Evolutionary conservation across 179 eudicot species (phyloP).

Genomic region (Heliamphora pulchella): DNA sequence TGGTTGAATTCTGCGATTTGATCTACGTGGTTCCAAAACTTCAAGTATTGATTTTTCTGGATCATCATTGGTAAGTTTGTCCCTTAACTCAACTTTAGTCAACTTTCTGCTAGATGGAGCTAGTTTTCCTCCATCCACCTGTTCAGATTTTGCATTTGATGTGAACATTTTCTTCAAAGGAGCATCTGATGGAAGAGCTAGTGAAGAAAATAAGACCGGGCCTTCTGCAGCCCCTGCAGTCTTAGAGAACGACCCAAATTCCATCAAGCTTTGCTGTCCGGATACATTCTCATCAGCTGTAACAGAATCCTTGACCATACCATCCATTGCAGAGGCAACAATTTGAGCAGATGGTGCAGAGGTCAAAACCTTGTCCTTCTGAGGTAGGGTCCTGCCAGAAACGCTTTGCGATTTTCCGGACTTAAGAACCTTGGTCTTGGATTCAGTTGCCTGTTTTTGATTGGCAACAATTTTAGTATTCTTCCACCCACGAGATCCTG

Average conservation of each 20-base stretch:
- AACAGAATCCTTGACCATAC: slow-evolving; percentile 30
- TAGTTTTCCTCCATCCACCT: slow-evolving; percentile 60
- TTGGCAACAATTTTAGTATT: slow-evolving; percentile 44
- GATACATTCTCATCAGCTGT: slow-evolving; percentile 39
- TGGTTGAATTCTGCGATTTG: slow-evolving; percentile 20
- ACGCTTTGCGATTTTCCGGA: slow-evolving; percentile 44
- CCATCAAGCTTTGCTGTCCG: slow-evolving; percentile 27
- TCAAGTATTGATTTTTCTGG: slow-evolving; percentile 34
- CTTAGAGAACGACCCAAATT: slow-evolving; percentile 31
- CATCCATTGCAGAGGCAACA: slow-evolving; percentile 19
- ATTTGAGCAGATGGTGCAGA: slow-evolving; percentile 21
- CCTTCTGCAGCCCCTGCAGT: slow-evolving; percentile 43
- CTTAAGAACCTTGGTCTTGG: slow-evolving; percentile 37
- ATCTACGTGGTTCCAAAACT: slow-evolving; percentile 61
- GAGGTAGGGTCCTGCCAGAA: slow-evolving; percentile 39
- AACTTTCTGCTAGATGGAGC: slow-evolving; percentile 38
- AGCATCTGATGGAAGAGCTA: slow-evolving; percentile 31
- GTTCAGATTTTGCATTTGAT: slow-evolving; percentile 45
- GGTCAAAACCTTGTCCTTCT: slow-evolving; percentile 29
- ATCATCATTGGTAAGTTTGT: slow-evolving; percentile 20
- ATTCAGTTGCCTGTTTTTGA: slow-evolving; percentile 49
- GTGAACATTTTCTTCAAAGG: slow-evolving; percentile 40
- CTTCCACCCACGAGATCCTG: slow-evolving; percentile 57
- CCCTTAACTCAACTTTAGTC: slow-evolving; percentile 42
- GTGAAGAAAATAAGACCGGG: slow-evolving; percentile 45